phyloP scores from a whole-genome alignment of 2,329 filamentous ascomycete species.

The Trichoderma sp. region DNA sequence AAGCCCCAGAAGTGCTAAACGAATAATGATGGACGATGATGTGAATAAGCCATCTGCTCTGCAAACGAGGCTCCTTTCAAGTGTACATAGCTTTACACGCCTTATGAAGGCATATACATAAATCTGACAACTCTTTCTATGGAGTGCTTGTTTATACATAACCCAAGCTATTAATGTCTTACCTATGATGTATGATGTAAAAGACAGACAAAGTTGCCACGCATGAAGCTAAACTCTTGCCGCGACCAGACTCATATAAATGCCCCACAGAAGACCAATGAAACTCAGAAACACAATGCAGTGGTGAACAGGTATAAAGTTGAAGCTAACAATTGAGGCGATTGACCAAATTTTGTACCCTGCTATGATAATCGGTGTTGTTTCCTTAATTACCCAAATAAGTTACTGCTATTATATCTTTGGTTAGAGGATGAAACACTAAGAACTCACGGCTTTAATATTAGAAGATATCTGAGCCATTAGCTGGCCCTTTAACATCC shows the following conservation, averaged over 20 bases:
- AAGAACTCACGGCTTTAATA: constrained; percentile 33
- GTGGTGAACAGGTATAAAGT: constrained; percentile 46
- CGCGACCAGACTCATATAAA: constrained; percentile 50
- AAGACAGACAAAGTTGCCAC: neutral
- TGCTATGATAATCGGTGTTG: constrained; percentile 46
- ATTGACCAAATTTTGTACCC: constrained; percentile 53
- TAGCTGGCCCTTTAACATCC: constrained; percentile 42
- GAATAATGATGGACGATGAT: neutral
- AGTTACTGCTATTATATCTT: neutral
- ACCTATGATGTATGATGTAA: neutral
- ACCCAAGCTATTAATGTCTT: neutral
- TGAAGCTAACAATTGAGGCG: constrained; percentile 50
- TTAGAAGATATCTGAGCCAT: constrained; percentile 37
- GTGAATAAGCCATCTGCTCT: neutral
- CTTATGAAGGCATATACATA: constrained; percentile 2
- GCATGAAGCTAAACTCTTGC: constrained; percentile 34
- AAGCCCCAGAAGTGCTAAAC: constrained; percentile 21
- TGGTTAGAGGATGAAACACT: neutral
- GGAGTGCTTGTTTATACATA: neutral
- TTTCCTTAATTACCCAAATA: constrained; percentile 34
- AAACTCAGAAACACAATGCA: constrained; percentile 50
- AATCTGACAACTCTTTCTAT: neutral
- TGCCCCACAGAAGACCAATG: constrained; percentile 48
- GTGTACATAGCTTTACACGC: constrained; percentile 10
- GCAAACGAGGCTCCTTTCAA: neutral